Evolutionary conservation across 2,329 filamentous ascomycete genomes (phyloP).

Genomic region (Clathrospora elynae): DNA sequence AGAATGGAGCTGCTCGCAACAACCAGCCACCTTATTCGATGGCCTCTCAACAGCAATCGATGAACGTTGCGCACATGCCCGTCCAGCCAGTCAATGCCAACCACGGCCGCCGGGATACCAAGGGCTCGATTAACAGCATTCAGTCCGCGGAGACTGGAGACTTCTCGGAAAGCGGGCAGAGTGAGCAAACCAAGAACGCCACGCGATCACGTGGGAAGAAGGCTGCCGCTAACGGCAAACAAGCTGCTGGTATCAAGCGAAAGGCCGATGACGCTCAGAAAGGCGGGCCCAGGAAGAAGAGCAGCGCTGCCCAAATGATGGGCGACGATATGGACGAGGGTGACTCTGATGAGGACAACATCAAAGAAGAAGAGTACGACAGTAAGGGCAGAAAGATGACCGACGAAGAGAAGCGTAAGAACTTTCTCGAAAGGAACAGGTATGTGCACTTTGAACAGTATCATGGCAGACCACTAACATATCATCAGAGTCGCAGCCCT

Average conservation of each 20-base stretch:
- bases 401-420: slow-evolving; percentile 97
- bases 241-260: slow-evolving; percentile 59
- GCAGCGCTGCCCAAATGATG: slow-evolving; percentile 56
- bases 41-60: slow-evolving; percentile 46
- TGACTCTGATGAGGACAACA: slow-evolving; percentile 47
- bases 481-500: slow-evolving; percentile 80
- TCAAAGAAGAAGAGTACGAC: slow-evolving; percentile 45
- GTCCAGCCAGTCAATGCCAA: slow-evolving; percentile 55
- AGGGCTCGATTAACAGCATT: slow-evolving; percentile 64
- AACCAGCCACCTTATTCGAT: slow-evolving; percentile 58
- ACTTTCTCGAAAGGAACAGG: slow-evolving; percentile 96
- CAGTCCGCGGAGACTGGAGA: slow-evolving; percentile 62
- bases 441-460: slow-evolving; percentile 54
- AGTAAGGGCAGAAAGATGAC: slow-evolving; percentile 84
- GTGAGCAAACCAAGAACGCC: slow-evolving; percentile 65
- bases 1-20: slow-evolving; percentile 64
- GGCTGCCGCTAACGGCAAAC: slow-evolving; percentile 44
- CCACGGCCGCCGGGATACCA: slow-evolving; percentile 57
- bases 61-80: slow-evolving; percentile 54
- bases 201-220: slow-evolving; percentile 46
- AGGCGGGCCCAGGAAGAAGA: slow-evolving; percentile 71
- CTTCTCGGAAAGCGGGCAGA: slow-evolving; percentile 73
- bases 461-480: slow-evolving; percentile 26
- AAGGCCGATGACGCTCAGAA: slow-evolving; percentile 79
- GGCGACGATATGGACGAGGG: slow-evolving; percentile 58